phyloP scores from a whole-genome alignment of 2,329 filamentous ascomycete species.

The Colletotrichum sp. region DNA sequence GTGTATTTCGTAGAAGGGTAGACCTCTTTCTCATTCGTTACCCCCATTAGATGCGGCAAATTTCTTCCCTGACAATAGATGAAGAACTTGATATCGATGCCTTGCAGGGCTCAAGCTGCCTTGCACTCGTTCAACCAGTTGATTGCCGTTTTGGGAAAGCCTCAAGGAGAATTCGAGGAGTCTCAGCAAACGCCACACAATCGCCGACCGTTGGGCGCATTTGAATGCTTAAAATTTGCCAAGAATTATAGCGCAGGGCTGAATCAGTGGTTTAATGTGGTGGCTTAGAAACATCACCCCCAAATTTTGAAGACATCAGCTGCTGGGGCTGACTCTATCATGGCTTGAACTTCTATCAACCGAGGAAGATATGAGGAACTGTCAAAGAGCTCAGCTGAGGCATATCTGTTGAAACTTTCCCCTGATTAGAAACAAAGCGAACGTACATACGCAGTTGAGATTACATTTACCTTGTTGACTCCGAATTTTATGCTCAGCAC shows the following conservation, averaged over 20 bases:
- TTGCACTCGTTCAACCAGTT: background rate
- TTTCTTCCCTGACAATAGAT: background rate
- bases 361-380: background rate
- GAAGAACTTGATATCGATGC: background rate
- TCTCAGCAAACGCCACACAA: background rate
- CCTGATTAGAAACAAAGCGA: background rate
- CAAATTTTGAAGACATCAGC: background rate
- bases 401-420: background rate
- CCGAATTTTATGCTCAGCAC: background rate
- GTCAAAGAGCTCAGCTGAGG: background rate
- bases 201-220: background rate
- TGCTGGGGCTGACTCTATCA: background rate
- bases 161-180: background rate
- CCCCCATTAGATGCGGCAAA: background rate
- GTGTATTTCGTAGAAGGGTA: background rate
- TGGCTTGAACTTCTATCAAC: background rate
- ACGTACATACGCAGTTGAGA: background rate
- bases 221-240: background rate
- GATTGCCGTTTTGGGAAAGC: background rate
- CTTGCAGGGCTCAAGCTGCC: background rate
- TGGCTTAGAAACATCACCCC: background rate
- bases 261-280: background rate
- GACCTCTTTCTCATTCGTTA: background rate
- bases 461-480: background rate
- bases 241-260: conserved; percentile 4